Base-by-base conservation (phyloP, 768 basidiomycete genomes). In the Coprinopsis cinerea region DNA sequence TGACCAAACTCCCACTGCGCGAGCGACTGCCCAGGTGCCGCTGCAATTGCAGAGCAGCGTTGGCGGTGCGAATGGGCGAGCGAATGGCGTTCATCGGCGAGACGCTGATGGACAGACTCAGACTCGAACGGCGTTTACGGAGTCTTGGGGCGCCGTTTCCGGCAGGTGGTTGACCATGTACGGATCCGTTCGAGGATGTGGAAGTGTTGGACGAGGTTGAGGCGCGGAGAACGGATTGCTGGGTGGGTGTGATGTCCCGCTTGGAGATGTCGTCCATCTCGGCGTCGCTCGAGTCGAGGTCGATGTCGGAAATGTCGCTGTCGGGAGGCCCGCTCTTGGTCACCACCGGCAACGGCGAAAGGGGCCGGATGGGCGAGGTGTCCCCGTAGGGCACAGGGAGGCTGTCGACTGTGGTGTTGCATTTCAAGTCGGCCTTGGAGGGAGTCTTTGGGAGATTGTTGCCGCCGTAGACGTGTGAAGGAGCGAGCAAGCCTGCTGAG, bases 401-500 rank as follows among this genome's bases (percentile, higher is more conserved):
- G 17, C 18, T 28, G 22, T 20, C 34, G 1, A n/a, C n/a, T n/a
- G n/a, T n/a, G n/a, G n/a, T n/a, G n/a, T 7, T 18, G 35, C 14
- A 30, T n/a, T 34, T 43, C 5, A 18, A 17, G 4, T 27, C 20
- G 18, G 36, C 43, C 44, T 46, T 51, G 30, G 48, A 41, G 18
- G 53, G 51, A 1, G 53, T 53, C 34, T 58, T 44, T 15, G 48
- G 37, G 42, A 50, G 32, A n/a, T n/a, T n/a, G n/a, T n/a, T n/a
- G n/a, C 9, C 18, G 30, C 39, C 25, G 26, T 57, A 51, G 30
- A 59, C 42, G 35, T 64, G 54, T 36, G 68, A 68, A 3, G 77
- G 69, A 13, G 83, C 83, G 30, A 84, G 77, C 28, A 86, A 73
- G 18, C 84, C 84, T 34, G 83, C 83, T 26, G 83, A 81, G 65